Percentiles rank a stretch among this genome's conserved stretches.
Conservation (phyloP, 2,329 filamentous ascomycete genomes). For the Alternaria sp. region DNA sequence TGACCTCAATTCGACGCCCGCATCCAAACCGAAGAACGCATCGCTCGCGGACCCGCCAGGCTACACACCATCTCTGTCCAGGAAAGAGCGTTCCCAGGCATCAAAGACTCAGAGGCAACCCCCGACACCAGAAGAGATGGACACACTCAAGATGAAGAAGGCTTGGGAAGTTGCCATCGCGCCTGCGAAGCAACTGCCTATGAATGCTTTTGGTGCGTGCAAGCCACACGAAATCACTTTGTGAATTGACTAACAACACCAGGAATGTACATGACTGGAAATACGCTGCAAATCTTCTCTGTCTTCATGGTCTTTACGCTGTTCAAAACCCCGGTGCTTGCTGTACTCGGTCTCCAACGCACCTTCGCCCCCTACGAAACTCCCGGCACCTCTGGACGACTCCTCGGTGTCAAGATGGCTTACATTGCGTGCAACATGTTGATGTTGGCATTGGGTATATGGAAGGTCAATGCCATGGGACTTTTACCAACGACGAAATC, state of each 20-base stretch:
- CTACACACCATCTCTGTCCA: constrained; percentile 66
- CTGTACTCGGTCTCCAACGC: constrained; percentile 80
- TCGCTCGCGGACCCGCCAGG: constrained; percentile 86
- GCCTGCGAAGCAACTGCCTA: constrained; percentile 91
- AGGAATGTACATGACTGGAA: constrained; percentile 99
- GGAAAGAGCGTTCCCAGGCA: constrained; percentile 48
- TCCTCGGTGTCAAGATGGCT: constrained; percentile 84
- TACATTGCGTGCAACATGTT: constrained; percentile 89
- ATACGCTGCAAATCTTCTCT: constrained; percentile 97
- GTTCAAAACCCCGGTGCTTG: constrained; percentile 94
- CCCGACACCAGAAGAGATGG: constrained; percentile 84
- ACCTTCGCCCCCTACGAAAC: constrained; percentile 94
- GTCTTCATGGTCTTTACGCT: constrained; percentile 99
- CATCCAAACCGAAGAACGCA: constrained; percentile 69
- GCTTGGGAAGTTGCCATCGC: constrained; percentile 97
- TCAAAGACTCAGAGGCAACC: constrained; percentile 65
- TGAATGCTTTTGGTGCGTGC: constrained; percentile 85
- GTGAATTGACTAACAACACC: neutral
- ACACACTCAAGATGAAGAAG: constrained; percentile 96
- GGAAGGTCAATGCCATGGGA: constrained; percentile 98
- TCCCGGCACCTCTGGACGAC: constrained; percentile 73
- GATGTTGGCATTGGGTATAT: constrained; percentile 84
- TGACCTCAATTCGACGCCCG: constrained; percentile 76
- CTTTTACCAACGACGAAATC: constrained; percentile 94
- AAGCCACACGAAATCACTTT: neutral